Conservation (phyloP, 2,329 filamentous ascomycete species). For the Periconia sp. region DNA sequence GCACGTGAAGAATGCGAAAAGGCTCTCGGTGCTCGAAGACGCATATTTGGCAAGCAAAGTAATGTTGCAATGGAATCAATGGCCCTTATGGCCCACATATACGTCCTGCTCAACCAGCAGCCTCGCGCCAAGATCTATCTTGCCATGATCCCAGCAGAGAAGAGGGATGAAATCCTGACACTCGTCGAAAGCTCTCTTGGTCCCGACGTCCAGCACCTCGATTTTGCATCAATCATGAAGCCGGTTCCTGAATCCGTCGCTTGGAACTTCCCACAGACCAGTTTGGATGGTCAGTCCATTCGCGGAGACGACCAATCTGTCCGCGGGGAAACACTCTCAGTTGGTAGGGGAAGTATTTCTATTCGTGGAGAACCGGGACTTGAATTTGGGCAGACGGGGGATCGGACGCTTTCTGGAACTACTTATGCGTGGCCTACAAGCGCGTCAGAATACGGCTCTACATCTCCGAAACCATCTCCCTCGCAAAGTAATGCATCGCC, state of each 20-base stretch:
- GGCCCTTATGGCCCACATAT: slow-evolving; percentile 32
- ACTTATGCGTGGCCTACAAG: too few relatives aligned
- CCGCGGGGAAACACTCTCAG: not conserved
- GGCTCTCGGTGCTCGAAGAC: slow-evolving; percentile 25
- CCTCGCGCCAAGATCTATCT: slow-evolving; percentile 24
- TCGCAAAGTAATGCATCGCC: not conserved
- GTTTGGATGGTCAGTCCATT: not conserved
- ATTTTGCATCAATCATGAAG: slow-evolving; percentile 17
- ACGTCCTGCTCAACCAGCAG: slow-evolving; percentile 19
- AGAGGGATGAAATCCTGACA: slow-evolving; percentile 12
- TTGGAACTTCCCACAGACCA: slow-evolving; percentile 3
- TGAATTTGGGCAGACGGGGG: too few relatives aligned
- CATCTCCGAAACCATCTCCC: too few relatives aligned
- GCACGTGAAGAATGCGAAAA: slow-evolving; percentile 28
- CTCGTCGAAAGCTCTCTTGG: slow-evolving; percentile 19
- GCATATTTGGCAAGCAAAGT: slow-evolving; percentile 27
- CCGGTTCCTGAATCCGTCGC: slow-evolving; percentile 1
- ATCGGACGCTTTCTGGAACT: too few relatives aligned
- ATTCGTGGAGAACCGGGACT: too few relatives aligned
- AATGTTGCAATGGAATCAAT: slow-evolving; percentile 26
- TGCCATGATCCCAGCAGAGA: slow-evolving; percentile 21
- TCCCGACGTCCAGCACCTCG: slow-evolving; percentile 17
- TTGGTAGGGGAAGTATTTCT: too few relatives aligned
- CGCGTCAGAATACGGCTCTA: too few relatives aligned
- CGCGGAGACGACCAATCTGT: not conserved